Evolutionary conservation across 129 eudicot species (phyloP), one percentile per base, ranked within the genome.

Genomic region (Helichrysum umbraculigerum): DNA sequence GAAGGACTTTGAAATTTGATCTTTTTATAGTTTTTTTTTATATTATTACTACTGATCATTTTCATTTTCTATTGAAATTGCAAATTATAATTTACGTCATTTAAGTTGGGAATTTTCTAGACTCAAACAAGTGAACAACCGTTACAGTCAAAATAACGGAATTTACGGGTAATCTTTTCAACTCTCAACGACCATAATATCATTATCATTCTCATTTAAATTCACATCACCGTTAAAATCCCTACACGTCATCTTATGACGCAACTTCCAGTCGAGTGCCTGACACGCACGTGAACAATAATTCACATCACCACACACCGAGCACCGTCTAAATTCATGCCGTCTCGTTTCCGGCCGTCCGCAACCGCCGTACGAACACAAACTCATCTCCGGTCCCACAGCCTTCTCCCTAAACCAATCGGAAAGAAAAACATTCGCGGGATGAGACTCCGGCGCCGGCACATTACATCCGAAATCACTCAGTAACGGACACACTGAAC

Each of bases 251-350:
- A 72, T 68, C 62, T 85, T 91, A 12, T 90, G 96, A 39, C 96
- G 87, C 71, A 71, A 71, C 73, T 88, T 88, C 96, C 96, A 90
- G 52, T 87, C 96, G 20, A 86, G 81, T 41, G 96, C 96, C 21
- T 90, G 96, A 70, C 96, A 90, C 47, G 96, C 96, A 12, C 96
- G 89, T 8, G 96, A 90, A 81, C 96, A 90, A 37, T 90, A 90
- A 30, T 90, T 90, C 76, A 88, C 96, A 11, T 82, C 79, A 1
- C 96, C 96, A 64, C 96, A 90, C 33, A 90, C 93, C 2, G 96
- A 90, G 56, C 96, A 90, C 85, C 96, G 76, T 9, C 92, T 79
- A 76, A 90, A 90, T 81, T 90, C 96, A 68, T 90, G 89, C 79
- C 83, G 68, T 67, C 96, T 77, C 5, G 92, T 87, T 77, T 90